Percentiles rank a stretch among this genome's conserved stretches.
These are phyloP conservation scores for Punctularia strigosozonata DNA, from an alignment of 768 basidiomycete genomes.

Conservation along the genomic window DNA sequence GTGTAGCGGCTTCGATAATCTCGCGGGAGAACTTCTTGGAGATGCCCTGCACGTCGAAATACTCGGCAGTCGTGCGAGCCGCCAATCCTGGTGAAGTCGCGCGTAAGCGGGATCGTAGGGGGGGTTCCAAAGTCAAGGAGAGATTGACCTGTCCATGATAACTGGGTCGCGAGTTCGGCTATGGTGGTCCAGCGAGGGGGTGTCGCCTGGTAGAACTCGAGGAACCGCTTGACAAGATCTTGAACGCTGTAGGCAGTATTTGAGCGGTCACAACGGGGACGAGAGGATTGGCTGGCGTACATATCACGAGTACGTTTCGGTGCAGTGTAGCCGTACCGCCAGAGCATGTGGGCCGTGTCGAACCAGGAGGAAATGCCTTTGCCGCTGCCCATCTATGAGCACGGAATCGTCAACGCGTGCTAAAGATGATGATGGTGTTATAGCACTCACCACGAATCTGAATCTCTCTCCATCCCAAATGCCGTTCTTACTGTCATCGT, in stretches of 20 bases:
- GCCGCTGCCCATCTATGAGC: too few species aligned
- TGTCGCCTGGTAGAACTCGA: conserved; percentile 40
- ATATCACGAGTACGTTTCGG: conserved; percentile 40
- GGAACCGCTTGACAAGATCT: conserved; percentile 37
- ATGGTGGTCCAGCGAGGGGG: conserved; percentile 56
- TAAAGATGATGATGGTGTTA: too few species aligned
- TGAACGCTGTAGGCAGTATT: conserved; percentile 38
- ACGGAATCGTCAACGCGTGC: too few species aligned
- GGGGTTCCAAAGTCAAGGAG: too few species aligned
- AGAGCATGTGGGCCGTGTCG: conserved; percentile 61
- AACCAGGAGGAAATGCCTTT: conserved; percentile 34
- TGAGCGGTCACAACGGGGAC: too few species aligned
- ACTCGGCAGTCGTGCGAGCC: conserved; percentile 42
- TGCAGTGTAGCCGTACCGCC: conserved; percentile 59
- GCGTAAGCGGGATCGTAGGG: too few species aligned
- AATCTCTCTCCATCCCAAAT: conserved; percentile 81
- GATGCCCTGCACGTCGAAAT: conserved; percentile 43
- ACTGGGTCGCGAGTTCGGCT: conserved; percentile 34
- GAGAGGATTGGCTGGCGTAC: conserved; percentile 24
- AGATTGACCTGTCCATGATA: conserved; percentile 44
- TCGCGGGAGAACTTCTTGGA: conserved; percentile 51
- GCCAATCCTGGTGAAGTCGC: too few species aligned
- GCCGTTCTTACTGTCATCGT: conserved; percentile 41
- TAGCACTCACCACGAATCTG: conserved; percentile 53
- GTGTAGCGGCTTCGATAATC: conserved; percentile 66